Conservation (phyloP, 1,284 basidiomycete genomes). For the Rhodotorula mucilaginosa region DNA sequence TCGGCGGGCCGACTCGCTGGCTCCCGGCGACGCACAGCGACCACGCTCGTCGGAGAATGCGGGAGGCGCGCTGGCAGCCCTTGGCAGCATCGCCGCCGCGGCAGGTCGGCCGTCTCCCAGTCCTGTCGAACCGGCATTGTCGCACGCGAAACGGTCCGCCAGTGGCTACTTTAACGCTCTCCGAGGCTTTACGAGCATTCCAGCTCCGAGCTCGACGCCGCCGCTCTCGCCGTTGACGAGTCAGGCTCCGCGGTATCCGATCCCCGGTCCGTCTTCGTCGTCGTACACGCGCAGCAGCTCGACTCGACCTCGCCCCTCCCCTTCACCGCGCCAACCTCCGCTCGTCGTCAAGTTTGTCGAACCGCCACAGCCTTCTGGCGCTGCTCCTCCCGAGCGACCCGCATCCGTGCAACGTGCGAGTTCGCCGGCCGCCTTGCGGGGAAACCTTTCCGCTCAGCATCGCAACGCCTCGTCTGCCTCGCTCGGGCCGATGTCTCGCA, state of each 20-base stretch:
- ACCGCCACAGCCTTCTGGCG: conserved; percentile 2
- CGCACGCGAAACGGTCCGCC: conserved; percentile 27
- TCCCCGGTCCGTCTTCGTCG: conserved; percentile 1
- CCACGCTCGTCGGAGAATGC: conserved; percentile 6
- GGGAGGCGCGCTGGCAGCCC: conserved; percentile 23
- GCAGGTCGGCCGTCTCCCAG: conserved; percentile 1
- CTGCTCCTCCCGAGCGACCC: neutral
- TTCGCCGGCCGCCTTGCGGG: conserved; percentile 9
- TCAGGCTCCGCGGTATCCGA: neutral
- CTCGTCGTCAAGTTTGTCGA: conserved; percentile 38
- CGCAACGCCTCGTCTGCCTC: conserved; percentile 25
- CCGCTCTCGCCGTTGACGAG: conserved; percentile 24
- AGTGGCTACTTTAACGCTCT: conserved; percentile 38
- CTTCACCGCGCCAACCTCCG: conserved; percentile 22
- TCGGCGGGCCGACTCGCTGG: conserved; percentile 5
- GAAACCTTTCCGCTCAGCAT: conserved; percentile 8
- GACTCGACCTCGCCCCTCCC: conserved; percentile 8
- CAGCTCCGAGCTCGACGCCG: conserved; percentile 24
- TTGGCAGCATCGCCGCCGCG: conserved; percentile 26
- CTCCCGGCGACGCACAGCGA: neutral
- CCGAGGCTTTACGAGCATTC: conserved; percentile 22
- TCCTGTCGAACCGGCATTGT: conserved; percentile 7
- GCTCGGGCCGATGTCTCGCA: conserved; percentile 32
- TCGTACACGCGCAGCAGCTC: neutral
- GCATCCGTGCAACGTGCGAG: neutral